Evolutionary conservation across 2,329 filamentous ascomycete genomes (phyloP).

Genomic region (Colletotrichum destructivum): DNA sequence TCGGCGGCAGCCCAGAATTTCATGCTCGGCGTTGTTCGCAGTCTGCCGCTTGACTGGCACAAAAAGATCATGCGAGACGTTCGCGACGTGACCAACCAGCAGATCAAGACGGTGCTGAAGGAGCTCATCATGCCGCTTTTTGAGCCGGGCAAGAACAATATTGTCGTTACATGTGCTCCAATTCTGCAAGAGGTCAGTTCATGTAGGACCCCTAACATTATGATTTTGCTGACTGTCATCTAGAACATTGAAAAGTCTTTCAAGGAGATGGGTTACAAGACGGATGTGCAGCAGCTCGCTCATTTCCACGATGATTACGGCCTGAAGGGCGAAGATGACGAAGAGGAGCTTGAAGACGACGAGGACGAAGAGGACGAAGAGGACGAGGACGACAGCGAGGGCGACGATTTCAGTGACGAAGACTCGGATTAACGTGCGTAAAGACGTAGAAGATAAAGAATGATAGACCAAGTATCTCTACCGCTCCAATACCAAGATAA

Average conservation of each 20-base stretch:
- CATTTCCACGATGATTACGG: conserved; percentile 94
- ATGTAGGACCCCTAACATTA: not conserved
- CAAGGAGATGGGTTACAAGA: conserved; percentile 82
- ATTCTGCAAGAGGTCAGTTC: conserved; percentile 84
- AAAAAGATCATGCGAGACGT: conserved; percentile 83
- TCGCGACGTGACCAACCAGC: conserved; percentile 79
- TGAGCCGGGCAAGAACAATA: conserved; percentile 82
- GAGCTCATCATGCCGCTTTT: conserved; percentile 87
- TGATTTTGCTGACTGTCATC: conserved; percentile 25
- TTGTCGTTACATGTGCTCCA: conserved; percentile 90
- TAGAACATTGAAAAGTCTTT: conserved; percentile 85
- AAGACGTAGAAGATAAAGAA: conserved; percentile 6
- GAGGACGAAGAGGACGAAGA: conserved; percentile 73
- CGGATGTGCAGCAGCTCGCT: conserved; percentile 79
- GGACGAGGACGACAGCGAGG: conserved; percentile 64
- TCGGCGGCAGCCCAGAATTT: conserved; percentile 88
- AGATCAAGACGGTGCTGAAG: conserved; percentile 82
- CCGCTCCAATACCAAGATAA: not conserved
- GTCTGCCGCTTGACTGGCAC: conserved; percentile 83
- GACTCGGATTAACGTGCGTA: conserved; percentile 46
- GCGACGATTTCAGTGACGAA: conserved; percentile 57
- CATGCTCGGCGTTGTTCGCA: conserved; percentile 83
- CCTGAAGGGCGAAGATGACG: conserved; percentile 74
- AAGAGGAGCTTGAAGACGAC: conserved; percentile 69
- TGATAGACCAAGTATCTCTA: conserved; percentile 17